Conservation (phyloP, 192 early-diverging fungal species). For the Backusella mclennaniae region DNA sequence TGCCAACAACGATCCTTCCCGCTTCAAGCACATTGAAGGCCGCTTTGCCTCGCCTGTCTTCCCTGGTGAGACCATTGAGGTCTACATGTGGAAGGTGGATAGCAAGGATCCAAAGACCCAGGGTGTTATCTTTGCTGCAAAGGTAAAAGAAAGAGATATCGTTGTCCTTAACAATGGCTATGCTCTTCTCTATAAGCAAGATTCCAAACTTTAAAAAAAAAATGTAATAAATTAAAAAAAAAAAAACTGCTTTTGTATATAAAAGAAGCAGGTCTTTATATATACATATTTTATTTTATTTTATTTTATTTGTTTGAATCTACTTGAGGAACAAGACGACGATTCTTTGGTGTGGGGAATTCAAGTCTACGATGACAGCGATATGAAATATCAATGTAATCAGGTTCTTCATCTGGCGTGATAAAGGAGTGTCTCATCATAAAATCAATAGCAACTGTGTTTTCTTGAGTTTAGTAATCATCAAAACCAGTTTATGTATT, state of each 20-base stretch:
- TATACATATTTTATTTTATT: too few species aligned
- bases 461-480: not conserved
- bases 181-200: constrained; percentile 36
- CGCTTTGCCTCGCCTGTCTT: constrained; percentile 70
- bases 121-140: constrained; percentile 57
- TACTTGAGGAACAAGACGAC: not conserved
- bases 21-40: constrained; percentile 63
- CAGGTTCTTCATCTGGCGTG: constrained; percentile 77
- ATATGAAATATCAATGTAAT: constrained; percentile 70
- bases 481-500: too few species aligned
- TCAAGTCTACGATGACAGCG: constrained; percentile 66
- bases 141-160: constrained; percentile 56
- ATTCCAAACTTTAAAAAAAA: constrained; percentile 18
- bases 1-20: constrained; percentile 49
- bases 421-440: constrained; percentile 75
- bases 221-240: not conserved
- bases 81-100: constrained; percentile 70
- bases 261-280: too few species aligned
- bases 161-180: constrained; percentile 65
- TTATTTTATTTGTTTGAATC: too few species aligned
- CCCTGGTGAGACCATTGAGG: constrained; percentile 67
- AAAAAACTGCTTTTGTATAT: not conserved
- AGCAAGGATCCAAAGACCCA: constrained; percentile 40
- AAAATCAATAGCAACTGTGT: constrained; percentile 73
- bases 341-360: constrained; percentile 54